Evolutionary conservation across 306 rosid species (phyloP).

Genomic region (Calophaca sinica): DNA sequence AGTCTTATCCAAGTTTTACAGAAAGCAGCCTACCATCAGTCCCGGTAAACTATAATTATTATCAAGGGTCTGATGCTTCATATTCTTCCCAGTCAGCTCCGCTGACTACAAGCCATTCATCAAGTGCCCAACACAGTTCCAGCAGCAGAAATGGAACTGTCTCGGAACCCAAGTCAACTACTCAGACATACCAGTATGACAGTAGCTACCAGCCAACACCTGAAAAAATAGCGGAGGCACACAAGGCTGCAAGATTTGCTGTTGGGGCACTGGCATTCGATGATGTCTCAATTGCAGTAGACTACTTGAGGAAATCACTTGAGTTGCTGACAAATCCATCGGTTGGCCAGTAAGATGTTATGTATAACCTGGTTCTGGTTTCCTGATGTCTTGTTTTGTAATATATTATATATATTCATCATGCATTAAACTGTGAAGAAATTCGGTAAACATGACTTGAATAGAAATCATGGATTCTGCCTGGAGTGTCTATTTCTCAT

Average conservation of each 20-base stretch:
- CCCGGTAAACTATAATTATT: conserved; percentile 63
- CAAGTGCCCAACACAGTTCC: conserved; percentile 58
- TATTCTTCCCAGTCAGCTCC: conserved; percentile 72
- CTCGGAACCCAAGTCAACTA: conserved; percentile 58
- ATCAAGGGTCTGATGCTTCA: conserved; percentile 79
- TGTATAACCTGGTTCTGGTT: conserved; percentile 22
- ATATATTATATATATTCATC: conserved; percentile 33
- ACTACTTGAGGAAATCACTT: conserved; percentile 82
- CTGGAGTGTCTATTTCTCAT: conserved; percentile 12
- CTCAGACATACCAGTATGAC: conserved; percentile 76
- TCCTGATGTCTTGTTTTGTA: conserved; percentile 49
- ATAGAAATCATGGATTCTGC: conserved; percentile 36
- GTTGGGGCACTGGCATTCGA: conserved; percentile 99
- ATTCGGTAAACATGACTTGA: conserved; percentile 31
- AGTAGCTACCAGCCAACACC: conserved; percentile 85
- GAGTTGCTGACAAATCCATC: conserved; percentile 95
- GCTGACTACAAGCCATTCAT: conserved; percentile 54
- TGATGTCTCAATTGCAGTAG: conserved; percentile 90
- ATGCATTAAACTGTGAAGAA: conserved; percentile 29
- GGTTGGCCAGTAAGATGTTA: conserved; percentile 53
- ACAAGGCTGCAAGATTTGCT: conserved; percentile 98
- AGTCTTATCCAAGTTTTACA: conserved; percentile 94
- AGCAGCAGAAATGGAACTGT: conserved; percentile 63
- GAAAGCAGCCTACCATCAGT: conserved; percentile 86
- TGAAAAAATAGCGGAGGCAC: conserved; percentile 95